Evolutionary conservation across 345 rosid species (phyloP).

Genomic region (Salix brachista): DNA sequence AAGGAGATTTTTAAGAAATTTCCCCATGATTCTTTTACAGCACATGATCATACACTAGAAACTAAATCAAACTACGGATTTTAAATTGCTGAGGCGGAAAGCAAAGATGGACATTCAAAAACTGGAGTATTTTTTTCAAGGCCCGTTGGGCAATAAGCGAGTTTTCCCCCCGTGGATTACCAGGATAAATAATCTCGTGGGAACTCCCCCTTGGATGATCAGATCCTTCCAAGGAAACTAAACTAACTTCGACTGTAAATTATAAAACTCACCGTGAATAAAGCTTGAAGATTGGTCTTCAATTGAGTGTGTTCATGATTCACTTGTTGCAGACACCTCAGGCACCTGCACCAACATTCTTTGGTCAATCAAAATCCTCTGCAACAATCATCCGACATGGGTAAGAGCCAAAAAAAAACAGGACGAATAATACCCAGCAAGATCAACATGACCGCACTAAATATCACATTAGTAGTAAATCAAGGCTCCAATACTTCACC

Average conservation of each 20-base stretch:
- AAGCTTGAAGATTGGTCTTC: conserved; percentile 62
- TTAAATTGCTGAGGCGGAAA: background rate
- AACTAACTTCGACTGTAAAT: background rate
- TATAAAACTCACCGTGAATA: conserved; percentile 51
- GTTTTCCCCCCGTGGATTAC: background rate
- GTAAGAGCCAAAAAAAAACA: background rate
- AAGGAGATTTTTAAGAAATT: background rate
- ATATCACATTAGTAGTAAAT: background rate
- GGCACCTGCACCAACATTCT: conserved; percentile 52
- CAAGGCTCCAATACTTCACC: background rate
- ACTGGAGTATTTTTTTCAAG: background rate
- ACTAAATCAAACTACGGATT: background rate
- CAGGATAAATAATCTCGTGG: background rate
- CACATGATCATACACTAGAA: background rate
- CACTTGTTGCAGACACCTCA: conserved; percentile 71
- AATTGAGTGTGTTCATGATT: conserved; percentile 47
- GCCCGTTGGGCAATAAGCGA: background rate
- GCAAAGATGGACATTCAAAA: background rate
- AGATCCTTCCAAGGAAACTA: background rate
- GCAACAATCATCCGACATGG: background rate
- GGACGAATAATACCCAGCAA: background rate
- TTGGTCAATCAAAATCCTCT: conserved; percentile 6
- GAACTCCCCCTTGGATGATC: conserved; percentile 11
- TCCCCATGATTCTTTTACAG: background rate
- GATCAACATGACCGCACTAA: background rate